Percentiles rank a stretch among this genome's conserved stretches.
Conservation (phyloP, 1,284 basidiomycete genomes). For the Exsudoporus floridanus region DNA sequence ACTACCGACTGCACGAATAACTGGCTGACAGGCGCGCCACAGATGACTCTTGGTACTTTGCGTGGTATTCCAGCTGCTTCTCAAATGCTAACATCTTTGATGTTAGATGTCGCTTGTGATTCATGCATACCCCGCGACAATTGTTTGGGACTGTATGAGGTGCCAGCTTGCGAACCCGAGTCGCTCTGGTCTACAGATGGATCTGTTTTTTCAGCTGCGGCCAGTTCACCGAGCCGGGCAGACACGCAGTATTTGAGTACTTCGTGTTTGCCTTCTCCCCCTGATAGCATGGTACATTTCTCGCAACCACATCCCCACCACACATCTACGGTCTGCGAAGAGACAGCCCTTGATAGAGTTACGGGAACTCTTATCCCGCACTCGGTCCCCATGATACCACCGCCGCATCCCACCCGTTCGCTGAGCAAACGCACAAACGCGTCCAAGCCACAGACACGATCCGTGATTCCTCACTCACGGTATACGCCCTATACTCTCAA, state of each 20-base stretch:
- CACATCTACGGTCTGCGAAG: neutral
- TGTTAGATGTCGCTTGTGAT: neutral
- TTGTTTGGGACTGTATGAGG: neutral
- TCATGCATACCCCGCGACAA: constrained; percentile 2
- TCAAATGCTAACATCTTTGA: neutral
- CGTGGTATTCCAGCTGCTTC: neutral
- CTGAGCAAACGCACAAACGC: neutral
- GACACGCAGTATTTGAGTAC: neutral
- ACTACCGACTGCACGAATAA: neutral
- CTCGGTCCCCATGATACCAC: neutral
- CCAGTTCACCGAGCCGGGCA: neutral
- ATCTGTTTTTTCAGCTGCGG: neutral
- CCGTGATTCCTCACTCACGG: neutral
- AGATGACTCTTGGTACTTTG: constrained; percentile 4
- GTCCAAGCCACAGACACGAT: neutral
- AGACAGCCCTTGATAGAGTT: neutral
- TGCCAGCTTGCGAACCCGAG: neutral
- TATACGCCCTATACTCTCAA: constrained; percentile 10
- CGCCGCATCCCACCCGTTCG: neutral
- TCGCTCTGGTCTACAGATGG: neutral
- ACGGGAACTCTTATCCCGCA: neutral
- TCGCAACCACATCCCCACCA: neutral
- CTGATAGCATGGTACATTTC: neutral
- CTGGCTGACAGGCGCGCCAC: neutral
- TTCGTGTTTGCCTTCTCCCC: neutral